Conservation (phyloP, 345 rosid genomes). For the Gossypium australe region DNA sequence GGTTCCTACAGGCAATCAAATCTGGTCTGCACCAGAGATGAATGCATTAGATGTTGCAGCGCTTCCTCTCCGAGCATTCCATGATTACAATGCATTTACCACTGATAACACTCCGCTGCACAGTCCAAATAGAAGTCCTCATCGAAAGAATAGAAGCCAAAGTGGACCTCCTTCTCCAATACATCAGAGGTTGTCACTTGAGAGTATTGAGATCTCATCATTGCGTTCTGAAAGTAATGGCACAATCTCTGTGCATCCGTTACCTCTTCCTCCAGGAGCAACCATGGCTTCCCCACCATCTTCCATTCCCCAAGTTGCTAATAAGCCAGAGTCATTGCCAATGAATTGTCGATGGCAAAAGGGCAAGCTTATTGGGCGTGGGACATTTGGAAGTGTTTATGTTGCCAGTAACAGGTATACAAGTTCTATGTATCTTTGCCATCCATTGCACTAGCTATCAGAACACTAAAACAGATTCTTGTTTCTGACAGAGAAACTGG, state of each 20-base stretch:
- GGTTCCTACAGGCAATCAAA: conserved; percentile 48
- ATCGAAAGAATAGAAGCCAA: conserved; percentile 35
- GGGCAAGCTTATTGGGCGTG: conserved; percentile 95
- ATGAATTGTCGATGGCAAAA: conserved; percentile 75
- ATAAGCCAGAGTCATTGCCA: conserved; percentile 39
- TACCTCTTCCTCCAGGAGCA: conserved; percentile 95
- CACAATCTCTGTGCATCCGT: conserved; percentile 51
- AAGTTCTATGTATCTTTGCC: conserved; percentile 7
- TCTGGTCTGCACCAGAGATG: conserved; percentile 86
- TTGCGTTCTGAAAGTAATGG: conserved; percentile 38
- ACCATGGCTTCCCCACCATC: conserved; percentile 34
- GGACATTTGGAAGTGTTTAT: conserved; percentile 93
- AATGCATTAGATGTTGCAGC: conserved; percentile 40
- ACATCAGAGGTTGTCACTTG: conserved; percentile 18
- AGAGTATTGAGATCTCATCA: conserved; percentile 26
- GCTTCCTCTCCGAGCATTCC: conserved; percentile 53
- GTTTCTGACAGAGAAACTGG: conserved; percentile 68
- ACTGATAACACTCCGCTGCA: conserved; percentile 62
- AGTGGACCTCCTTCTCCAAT: conserved; percentile 49
- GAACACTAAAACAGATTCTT: conserved; percentile 18
- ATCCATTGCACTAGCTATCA: conserved; percentile 6
- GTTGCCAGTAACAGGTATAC: conserved; percentile 79
- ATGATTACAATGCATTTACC: conserved; percentile 43
- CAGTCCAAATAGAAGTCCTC: conserved; percentile 63
- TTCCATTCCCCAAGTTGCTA: conserved; percentile 30